Conservation (phyloP, 2,329 filamentous ascomycete species). For the Chrysoporthe deuterocubensis region DNA sequence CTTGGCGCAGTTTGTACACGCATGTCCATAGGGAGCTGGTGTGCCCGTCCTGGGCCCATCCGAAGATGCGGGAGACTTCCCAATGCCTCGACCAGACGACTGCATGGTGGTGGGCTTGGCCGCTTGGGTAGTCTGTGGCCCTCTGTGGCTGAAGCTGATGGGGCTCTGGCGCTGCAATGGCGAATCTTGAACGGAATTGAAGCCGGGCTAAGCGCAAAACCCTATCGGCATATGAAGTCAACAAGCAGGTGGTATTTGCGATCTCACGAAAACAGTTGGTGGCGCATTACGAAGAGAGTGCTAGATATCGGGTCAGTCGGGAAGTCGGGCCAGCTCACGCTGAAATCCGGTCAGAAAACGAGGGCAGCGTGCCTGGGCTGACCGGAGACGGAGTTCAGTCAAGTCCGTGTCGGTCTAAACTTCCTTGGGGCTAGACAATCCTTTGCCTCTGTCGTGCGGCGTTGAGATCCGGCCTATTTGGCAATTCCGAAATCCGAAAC, state of each 20-base stretch:
- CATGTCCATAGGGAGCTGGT: constrained; percentile 44
- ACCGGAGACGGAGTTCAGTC: not conserved
- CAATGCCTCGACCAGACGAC: not conserved
- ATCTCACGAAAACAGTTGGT: not conserved
- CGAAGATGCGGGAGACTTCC: not conserved
- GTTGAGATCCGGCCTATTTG: not conserved
- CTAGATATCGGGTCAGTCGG: not conserved
- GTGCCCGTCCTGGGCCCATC: constrained; percentile 19
- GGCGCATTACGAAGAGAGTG: not conserved
- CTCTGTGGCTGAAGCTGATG: not conserved
- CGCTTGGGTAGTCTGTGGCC: not conserved
- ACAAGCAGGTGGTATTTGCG: not conserved
- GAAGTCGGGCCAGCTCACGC: not conserved
- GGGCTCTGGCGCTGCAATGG: not conserved
- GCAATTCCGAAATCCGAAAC: not conserved
- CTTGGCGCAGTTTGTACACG: constrained; percentile 51
- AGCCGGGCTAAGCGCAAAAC: not conserved
- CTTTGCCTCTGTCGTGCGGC: not conserved
- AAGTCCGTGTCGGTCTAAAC: not conserved
- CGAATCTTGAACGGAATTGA: not conserved
- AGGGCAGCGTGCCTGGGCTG: not conserved
- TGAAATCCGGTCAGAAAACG: constrained; percentile 1
- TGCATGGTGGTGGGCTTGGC: constrained; percentile 1
- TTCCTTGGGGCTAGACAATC: not conserved
- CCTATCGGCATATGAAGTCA: not conserved